Evolutionary conservation across 441 rosid species (phyloP).

Genomic region (Gossypium davidsonii): DNA sequence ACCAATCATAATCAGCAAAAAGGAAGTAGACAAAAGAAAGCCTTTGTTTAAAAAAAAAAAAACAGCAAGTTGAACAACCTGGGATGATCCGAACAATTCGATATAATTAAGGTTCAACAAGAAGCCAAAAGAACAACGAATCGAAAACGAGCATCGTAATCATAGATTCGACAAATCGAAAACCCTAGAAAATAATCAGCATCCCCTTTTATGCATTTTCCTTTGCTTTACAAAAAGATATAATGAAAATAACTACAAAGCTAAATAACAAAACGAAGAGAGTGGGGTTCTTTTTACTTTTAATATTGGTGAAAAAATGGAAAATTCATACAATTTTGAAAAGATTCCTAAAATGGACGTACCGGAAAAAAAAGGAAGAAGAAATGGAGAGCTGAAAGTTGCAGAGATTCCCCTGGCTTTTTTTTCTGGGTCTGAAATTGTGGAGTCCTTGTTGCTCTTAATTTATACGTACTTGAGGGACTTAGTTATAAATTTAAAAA

Average conservation of each 20-base stretch:
- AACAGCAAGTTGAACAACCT: background rate
- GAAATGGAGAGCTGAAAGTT: background rate
- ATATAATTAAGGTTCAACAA: constrained; percentile 5
- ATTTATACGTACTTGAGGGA: constrained; percentile 30
- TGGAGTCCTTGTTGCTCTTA: background rate
- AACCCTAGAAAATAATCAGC: constrained; percentile 18
- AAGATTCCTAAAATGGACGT: constrained; percentile 4
- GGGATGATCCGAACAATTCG: constrained; percentile 1
- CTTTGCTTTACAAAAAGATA: background rate
- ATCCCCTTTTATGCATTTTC: background rate
- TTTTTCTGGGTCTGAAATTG: background rate
- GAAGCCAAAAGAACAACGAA: background rate
- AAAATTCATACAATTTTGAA: background rate
- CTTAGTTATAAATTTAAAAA: background rate
- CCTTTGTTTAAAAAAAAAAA: background rate
- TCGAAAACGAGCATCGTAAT: background rate
- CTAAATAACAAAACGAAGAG: background rate
- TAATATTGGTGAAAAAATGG: background rate
- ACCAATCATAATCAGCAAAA: background rate
- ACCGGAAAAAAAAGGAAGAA: background rate
- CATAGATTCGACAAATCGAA: constrained; percentile 2
- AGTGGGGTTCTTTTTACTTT: background rate
- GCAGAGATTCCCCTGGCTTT: constrained; percentile 16
- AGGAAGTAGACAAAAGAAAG: background rate
- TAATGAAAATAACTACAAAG: too few relatives aligned